A percentile compares a stretch with the other conserved stretches of the same genome.
Evolutionary conservation across 2,329 filamentous ascomycete species (phyloP).

Genomic region (Nakataea oryzae): DNA sequence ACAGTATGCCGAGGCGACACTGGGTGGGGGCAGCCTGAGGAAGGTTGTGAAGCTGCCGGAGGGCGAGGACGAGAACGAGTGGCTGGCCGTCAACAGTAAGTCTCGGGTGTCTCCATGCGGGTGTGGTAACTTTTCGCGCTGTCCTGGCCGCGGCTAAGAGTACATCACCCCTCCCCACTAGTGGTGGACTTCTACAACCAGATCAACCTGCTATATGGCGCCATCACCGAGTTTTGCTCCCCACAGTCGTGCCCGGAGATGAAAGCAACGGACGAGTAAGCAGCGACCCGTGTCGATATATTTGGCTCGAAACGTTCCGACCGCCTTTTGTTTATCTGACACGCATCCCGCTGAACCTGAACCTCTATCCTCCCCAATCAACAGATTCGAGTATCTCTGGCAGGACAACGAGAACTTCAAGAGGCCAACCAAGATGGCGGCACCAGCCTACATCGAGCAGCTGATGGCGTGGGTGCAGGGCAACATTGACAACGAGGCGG

Average conservation of each 20-base stretch:
- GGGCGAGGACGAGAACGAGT: constrained; percentile 95
- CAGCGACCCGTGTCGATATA: neutral
- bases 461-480: constrained; percentile 94
- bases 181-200: constrained; percentile 99
- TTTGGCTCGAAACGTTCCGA: too few relatives aligned
- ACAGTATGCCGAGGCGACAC: constrained; percentile 95
- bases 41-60: constrained; percentile 97
- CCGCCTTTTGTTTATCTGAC: neutral
- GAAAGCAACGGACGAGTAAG: constrained; percentile 98
- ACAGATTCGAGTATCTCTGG: constrained; percentile 95
- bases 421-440: constrained; percentile 94
- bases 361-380: neutral
- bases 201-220: constrained; percentile 96
- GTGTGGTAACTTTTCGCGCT: neutral
- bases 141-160: constrained; percentile 15
- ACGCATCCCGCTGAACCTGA: neutral
- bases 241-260: constrained; percentile 96
- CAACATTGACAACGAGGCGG: constrained; percentile 88
- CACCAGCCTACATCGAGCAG: constrained; percentile 95
- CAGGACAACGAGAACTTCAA: constrained; percentile 93
- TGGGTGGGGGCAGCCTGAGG: constrained; percentile 86
- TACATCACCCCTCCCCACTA: constrained; percentile 21
- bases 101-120: neutral
- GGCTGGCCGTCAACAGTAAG: constrained; percentile 93
- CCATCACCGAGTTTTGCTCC: constrained; percentile 98